These are phyloP conservation scores for Ganoderma multipileum DNA, from an alignment of 1,284 basidiomycete species.

Conservation along the genomic window DNA sequence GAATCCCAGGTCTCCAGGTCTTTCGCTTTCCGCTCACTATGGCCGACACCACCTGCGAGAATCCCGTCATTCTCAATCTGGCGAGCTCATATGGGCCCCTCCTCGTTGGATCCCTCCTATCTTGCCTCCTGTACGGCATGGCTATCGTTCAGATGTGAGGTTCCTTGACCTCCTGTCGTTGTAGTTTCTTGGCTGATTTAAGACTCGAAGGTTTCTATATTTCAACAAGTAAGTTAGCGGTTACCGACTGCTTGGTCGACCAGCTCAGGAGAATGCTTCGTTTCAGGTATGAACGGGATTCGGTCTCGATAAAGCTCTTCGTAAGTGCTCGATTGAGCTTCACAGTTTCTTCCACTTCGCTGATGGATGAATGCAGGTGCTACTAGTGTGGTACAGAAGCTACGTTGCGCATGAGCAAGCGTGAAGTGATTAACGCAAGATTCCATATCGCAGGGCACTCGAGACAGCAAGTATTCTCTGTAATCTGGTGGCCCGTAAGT, in stretches of 20 bases:
- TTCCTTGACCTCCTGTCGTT: not conserved
- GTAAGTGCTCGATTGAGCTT: not conserved
- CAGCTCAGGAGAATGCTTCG: no score
- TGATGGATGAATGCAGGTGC: not conserved
- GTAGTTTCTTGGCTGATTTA: not conserved
- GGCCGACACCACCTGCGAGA: not conserved
- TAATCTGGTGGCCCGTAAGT: not conserved
- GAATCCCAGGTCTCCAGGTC: no score
- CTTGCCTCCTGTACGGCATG: constrained; percentile 2
- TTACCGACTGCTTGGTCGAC: no score
- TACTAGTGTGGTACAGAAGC: not conserved
- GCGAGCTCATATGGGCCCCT: constrained; percentile 6
- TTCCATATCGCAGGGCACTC: not conserved
- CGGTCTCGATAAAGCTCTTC: not conserved
- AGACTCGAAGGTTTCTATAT: not conserved
- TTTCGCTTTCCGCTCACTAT: not conserved
- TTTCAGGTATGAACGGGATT: not conserved
- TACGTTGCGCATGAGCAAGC: not conserved
- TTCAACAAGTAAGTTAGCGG: not conserved
- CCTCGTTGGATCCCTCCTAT: constrained; percentile 1
- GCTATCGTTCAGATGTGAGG: constrained; percentile 8
- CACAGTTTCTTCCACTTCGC: not conserved
- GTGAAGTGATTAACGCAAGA: not conserved
- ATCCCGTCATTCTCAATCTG: not conserved
- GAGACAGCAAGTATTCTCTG: not conserved